Evolutionary conservation across 352 stramenopile species (phyloP), one percentile per base, ranked within the genome.

Genomic region (Nothophytophthora sp.): DNA sequence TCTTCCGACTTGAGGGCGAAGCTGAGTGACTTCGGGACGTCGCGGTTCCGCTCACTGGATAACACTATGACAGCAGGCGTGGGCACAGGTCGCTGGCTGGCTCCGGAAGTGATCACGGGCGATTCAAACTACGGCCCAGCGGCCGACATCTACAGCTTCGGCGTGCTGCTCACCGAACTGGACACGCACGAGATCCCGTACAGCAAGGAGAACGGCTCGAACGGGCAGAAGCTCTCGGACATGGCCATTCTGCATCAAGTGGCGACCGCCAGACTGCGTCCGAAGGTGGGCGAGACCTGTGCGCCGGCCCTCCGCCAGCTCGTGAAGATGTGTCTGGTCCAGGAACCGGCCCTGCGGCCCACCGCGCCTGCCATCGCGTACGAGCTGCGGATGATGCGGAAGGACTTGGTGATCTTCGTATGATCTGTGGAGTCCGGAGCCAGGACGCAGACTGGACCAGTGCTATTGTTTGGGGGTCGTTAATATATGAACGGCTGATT

Each of bases 101-200:
- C 73, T 5, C 73, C 72, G 0, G 70, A 84, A 16, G 67, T 81
- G 29, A 68, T 84, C 45, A 38, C 58, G 5, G 57, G 67, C 0
- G 50, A 72, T 13, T 55, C 24, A 8, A 46, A 60, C 46, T 67
- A 72, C 16, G 54, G 55, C 4, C 24, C 58, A 3, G 29, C 59
- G 1, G 69, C 71, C 4, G 74, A 86, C 20, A 73, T 82, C 19
- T 83, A 77, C 55, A 76, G 71, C 8, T 78, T 83, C 12, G 69
- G 70, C 4, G 64, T 62, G 3, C 20, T 81, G 9, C 55, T 86
- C 2, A 66, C 63, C 5, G 74, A 82, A 34, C 45, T 86, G 7
- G 74, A 82, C 37, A 79, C 70, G 9, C 74, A 81, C 50, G 56
- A 59, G 33, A 66, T 75, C 16, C 68, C 71, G 4, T 86, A 81